These are phyloP conservation scores for Simplicillium aogashimaense DNA, from an alignment of 2,329 filamentous ascomycete species.

Conservation along the genomic window DNA sequence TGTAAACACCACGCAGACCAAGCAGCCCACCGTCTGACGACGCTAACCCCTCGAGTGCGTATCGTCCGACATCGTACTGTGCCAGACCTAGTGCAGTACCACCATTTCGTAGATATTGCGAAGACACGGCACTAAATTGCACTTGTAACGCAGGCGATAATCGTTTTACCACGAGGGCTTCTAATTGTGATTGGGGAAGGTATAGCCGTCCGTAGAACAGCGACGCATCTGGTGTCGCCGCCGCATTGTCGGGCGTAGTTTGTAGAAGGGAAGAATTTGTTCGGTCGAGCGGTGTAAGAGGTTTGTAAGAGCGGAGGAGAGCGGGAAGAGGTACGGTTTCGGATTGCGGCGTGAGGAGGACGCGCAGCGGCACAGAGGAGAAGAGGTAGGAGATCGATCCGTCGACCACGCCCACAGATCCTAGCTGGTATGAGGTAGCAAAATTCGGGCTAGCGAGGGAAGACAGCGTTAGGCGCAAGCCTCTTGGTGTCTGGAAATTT, in stretches of 20 bases:
- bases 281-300: conserved; percentile 53
- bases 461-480: conserved; percentile 77
- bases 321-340: conserved; percentile 65
- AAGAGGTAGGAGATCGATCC: conserved; percentile 97
- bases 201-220: conserved; percentile 72
- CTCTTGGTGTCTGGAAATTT: conserved; percentile 77
- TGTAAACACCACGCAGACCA: conserved; percentile 83
- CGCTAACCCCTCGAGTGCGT: conserved; percentile 80
- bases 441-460: conserved; percentile 90
- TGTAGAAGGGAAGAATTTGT: conserved; percentile 14
- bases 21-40: conserved; percentile 87
- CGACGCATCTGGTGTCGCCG: conserved; percentile 32
- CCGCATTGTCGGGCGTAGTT: conserved; percentile 6
- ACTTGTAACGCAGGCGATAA: conserved; percentile 70
- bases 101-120: conserved; percentile 60
- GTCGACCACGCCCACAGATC: conserved; percentile 83
- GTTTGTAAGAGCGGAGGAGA: conserved; percentile 74
- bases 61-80: conserved; percentile 79
- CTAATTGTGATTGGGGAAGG: conserved; percentile 74
- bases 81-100: conserved; percentile 64
- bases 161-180: conserved; percentile 74
- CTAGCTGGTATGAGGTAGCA: conserved; percentile 85
- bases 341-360: conserved; percentile 57
- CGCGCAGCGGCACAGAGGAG: conserved; percentile 68
- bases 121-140: conserved; percentile 70